Evolutionary conservation across 2,329 filamentous ascomycete genomes (phyloP), one percentile per base, ranked within the genome.

Genomic region (Microcera coccophila): DNA sequence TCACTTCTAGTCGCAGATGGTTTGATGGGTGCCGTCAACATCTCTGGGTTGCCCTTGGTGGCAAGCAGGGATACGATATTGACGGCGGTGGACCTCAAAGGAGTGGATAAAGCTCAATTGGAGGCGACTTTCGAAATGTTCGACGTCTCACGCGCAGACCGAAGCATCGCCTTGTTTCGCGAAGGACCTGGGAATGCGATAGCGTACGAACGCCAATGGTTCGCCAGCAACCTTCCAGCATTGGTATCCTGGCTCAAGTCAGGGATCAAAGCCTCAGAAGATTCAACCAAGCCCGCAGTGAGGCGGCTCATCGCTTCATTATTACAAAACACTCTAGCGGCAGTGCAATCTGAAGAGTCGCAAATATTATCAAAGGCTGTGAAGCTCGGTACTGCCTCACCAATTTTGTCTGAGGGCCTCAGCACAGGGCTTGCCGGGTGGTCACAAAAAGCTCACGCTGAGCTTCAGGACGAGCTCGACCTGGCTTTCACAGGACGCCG

Each of bases 401-500:
- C 45, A 5, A 28, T 44, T 3, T 44, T 3, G 60, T 49, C 74
- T 8, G 55, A 65, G 17, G 68, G 57, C 4, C 70, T 95, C n/a
- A 71, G 79, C 33, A 62, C 64, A 3, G 75, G 74, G 1, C 76
- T 95, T 1, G 72, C 79, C 1, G 64, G 69, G 3, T 96, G 90
- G 89, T 83, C 90, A 0, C 83, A 91, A 57, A 72, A 73, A 17
- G 88, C 87, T 0, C 91, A 97, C 61, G 76, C 81, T 1, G 91
- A 97, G 64, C 75, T 97, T 7, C 87, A 89, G 49, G 78, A 85
- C 38, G 79, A 90, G 54, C 78, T 96, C 2, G 85, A 91, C 51
- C 69, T 80, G 34, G 90, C 88, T 0, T 91, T 96, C 55, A 72
- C 78, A 0, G 82, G 86, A n/a, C 75, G 71, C 15, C 75, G 82